These are phyloP conservation scores for Cercophora newfieldiana DNA, from an alignment of 495 filamentous ascomycete species.

Conservation along the genomic window DNA sequence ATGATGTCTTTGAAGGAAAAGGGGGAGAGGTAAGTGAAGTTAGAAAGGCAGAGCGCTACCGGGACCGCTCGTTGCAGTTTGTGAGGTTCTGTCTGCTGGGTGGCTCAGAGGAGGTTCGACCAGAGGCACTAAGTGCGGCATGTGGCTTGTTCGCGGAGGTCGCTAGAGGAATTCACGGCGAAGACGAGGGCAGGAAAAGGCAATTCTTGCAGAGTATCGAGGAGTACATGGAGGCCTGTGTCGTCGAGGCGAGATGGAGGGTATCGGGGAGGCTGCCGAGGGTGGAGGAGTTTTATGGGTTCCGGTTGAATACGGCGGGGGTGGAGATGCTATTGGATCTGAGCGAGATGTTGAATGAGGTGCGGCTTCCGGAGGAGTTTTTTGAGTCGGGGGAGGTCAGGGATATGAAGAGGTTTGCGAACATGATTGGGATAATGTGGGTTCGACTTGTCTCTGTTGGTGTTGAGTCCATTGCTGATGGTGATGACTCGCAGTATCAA, in stretches of 20 bases:
- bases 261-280: constrained; percentile 11
- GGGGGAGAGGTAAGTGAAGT: neutral
- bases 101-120: neutral
- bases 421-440: constrained; percentile 23
- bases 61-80: constrained; percentile 13
- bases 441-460: neutral
- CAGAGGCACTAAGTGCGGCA: constrained; percentile 10
- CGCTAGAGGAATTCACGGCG: neutral
- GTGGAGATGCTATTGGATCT: constrained; percentile 17
- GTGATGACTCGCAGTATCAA: constrained; percentile 12
- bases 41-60: constrained; percentile 1
- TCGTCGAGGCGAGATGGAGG: constrained; percentile 17
- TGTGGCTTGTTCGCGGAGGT: constrained; percentile 22
- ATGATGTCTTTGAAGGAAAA: neutral
- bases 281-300: constrained; percentile 17
- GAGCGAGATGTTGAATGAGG: neutral
- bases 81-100: constrained; percentile 11
- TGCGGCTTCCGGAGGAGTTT: constrained; percentile 1
- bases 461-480: neutral
- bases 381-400: constrained; percentile 10
- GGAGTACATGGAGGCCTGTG: constrained; percentile 18
- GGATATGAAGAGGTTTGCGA: neutral
- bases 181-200: neutral
- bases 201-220: neutral
- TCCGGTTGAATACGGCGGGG: constrained; percentile 16